Conservation (phyloP, 768 basidiomycete species). For the Mycena leptocephala region DNA sequence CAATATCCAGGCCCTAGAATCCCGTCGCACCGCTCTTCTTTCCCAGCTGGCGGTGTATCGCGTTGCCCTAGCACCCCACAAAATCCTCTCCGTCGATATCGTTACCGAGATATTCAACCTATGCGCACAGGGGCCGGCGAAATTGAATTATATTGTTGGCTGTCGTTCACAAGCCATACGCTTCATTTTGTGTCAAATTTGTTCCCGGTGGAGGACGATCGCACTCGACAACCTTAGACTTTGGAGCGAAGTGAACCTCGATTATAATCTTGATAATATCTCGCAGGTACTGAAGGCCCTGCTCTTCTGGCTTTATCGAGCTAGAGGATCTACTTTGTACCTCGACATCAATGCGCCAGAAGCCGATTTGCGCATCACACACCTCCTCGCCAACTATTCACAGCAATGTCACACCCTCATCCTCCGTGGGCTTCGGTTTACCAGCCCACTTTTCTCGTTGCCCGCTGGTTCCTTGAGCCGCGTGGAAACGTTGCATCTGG, state of each 20-base stretch:
- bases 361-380: neutral
- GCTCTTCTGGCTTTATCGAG: neutral
- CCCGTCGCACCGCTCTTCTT: neutral
- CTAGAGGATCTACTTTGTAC: neutral
- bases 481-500: neutral
- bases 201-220: neutral
- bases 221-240: conserved; percentile 16
- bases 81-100: neutral
- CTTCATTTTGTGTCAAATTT: neutral
- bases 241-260: neutral
- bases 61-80: neutral
- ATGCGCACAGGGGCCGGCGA: too few species aligned
- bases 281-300: neutral
- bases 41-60: neutral
- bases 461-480: neutral
- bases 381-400: neutral
- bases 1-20: neutral
- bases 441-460: neutral
- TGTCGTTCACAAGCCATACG: neutral
- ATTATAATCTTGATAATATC: neutral
- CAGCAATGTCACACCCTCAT: neutral
- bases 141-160: too few species aligned
- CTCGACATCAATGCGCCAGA: neutral
- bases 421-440: neutral
- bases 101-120: neutral